Evolutionary conservation across 2,329 filamentous ascomycete species (phyloP), one percentile per base, ranked within the genome.

Genomic region (Niveomyces coronatus): DNA sequence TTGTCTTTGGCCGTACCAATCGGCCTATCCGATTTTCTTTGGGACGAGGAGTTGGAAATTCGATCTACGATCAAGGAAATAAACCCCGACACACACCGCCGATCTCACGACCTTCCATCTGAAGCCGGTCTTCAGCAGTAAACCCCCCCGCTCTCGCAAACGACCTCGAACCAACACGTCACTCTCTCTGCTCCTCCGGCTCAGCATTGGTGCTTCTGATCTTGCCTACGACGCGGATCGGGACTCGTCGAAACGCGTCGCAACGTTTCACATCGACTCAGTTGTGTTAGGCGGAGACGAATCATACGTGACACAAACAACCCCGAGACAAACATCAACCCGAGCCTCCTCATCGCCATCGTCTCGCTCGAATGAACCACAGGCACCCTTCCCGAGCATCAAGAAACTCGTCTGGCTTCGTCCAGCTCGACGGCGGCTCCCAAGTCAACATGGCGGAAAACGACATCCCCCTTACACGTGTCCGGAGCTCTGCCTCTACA

Each of bases 401-500:
- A 35, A 53, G 56, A 37, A 56, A 58, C 37, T 60, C 56, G 32
- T 17, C 37, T 23, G 67, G 68, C 42, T 71, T 71, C 45, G 50
- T 68, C 34, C 65, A 61, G 33, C 56, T 71, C 22, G 57, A 57
- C 44, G 51, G 53, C 43, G 48, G 48, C 26, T 46, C 47, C 20
- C 47, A 47, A 41, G 45, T 47, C 53, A 57, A 58, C 23, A 61
- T 61, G 56, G 47, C 50, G 43, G 55, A 60, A 13, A 51, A 52
- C 39, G 50, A 60, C 36, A 79, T 79, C 32, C 73, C 73, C 15
- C 66, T 79, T 40, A 65, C 65, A 11, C 60, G 63, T 31, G 68
- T 82, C 46, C 65, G 62, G 52, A 78, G 71, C 54, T 67, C 65
- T 47, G 65, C 63, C 44, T 67, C 65, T 6, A 70, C 67, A 3